Conservation (phyloP, 2,329 filamentous ascomycete genomes). For the Leptographium wingfieldii region DNA sequence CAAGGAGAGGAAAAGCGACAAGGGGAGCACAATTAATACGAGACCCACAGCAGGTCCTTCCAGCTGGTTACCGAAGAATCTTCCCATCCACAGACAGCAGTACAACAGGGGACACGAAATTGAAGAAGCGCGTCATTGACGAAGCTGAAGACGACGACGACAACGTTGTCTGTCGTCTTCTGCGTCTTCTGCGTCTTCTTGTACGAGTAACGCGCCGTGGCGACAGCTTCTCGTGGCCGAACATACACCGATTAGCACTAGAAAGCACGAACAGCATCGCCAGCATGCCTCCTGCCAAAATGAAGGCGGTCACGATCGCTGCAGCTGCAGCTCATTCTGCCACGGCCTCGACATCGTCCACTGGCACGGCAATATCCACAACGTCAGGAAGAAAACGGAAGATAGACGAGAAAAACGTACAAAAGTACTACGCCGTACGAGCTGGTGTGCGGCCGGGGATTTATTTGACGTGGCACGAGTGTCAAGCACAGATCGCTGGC, state of each 20-base stretch:
- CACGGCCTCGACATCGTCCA: not conserved
- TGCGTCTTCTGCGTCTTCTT: not conserved
- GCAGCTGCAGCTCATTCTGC: not conserved
- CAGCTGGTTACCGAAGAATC: not conserved
- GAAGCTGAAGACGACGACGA: not conserved
- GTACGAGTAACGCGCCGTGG: not conserved
- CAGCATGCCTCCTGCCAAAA: not conserved
- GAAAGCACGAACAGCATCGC: not conserved
- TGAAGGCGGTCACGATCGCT: not conserved
- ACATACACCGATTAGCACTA: not conserved
- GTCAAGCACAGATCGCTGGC: conserved; percentile 45
- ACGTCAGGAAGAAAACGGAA: conserved; percentile 32
- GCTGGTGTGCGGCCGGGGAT: conserved; percentile 45
- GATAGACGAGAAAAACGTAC: conserved; percentile 25
- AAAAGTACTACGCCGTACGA: conserved; percentile 53
- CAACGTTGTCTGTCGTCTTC: not conserved
- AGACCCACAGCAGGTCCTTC: not conserved
- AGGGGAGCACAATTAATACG: not conserved
- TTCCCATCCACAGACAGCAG: not conserved
- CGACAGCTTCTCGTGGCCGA: not conserved
- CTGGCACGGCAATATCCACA: not conserved
- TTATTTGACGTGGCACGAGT: conserved; percentile 50
- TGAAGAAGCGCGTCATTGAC: not conserved
- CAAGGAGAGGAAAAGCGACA: not conserved
- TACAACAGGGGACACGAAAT: not conserved